Conservation (phyloP, 2,329 filamentous ascomycete genomes). For the Talaromyces sp. region DNA sequence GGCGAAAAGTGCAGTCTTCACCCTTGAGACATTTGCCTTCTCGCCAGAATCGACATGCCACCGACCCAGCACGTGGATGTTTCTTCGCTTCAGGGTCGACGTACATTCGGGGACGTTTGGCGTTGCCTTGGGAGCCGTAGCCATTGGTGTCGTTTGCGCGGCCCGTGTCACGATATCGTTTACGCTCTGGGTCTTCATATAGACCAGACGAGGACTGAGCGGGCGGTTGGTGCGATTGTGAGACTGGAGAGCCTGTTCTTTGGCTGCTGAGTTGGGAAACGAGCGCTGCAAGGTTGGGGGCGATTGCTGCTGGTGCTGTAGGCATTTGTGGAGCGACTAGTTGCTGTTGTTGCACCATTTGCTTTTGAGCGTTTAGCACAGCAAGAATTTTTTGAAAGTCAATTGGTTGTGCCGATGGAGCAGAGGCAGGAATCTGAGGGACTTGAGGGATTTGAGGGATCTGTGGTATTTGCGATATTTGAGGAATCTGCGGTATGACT, state of each 20-base stretch:
- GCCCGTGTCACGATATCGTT: slow-evolving; percentile 35
- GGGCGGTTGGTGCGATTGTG: slow-evolving; percentile 15
- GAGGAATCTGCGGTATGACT: slow-evolving; percentile 27
- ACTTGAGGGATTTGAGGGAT: slow-evolving; percentile 30
- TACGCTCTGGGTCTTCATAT: slow-evolving; percentile 44
- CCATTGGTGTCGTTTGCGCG: slow-evolving; percentile 34
- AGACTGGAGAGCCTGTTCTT: slow-evolving; percentile 26
- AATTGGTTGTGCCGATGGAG: slow-evolving; percentile 27
- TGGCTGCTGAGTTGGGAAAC: slow-evolving; percentile 33
- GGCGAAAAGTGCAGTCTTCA: slow-evolving; percentile 50
- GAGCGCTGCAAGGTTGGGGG: slow-evolving; percentile 36
- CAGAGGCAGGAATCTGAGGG: slow-evolving; percentile 22
- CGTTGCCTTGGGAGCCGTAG: slow-evolving; percentile 29
- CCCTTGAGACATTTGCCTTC: slow-evolving; percentile 55
- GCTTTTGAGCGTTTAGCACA: slow-evolving; percentile 37
- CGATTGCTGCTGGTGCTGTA: slow-evolving; percentile 28
- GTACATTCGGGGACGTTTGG: slow-evolving; percentile 31
- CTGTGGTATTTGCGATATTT: slow-evolving; percentile 29
- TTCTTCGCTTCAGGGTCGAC: slow-evolving; percentile 33
- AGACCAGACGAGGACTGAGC: slow-evolving; percentile 18
- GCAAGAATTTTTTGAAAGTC: slow-evolving; percentile 41
- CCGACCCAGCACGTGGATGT: slow-evolving; percentile 44
- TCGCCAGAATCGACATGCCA: slow-evolving; percentile 53
- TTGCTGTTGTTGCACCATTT: slow-evolving; percentile 30
- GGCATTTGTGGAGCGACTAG: slow-evolving; percentile 23